These are phyloP conservation scores for Rhinocladiella mackenziei DNA, from an alignment of 2,329 filamentous ascomycete genomes.

Conservation along the genomic window DNA sequence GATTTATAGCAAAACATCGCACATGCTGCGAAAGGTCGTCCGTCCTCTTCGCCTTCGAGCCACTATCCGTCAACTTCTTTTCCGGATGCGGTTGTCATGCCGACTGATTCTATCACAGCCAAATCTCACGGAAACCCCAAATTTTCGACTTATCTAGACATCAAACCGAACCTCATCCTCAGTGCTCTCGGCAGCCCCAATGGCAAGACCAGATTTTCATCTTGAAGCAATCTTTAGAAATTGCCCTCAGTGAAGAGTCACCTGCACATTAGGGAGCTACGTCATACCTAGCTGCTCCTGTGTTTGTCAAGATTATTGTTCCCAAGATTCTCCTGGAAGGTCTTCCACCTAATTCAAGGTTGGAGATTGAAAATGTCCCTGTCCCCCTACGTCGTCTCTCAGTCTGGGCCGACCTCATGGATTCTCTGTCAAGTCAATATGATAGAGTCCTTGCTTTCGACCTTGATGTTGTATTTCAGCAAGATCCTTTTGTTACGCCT, in stretches of 20 bases:
- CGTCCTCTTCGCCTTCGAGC: neutral
- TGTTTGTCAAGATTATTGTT: conserved; percentile 43
- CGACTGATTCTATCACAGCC: no score
- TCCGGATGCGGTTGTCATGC: no score
- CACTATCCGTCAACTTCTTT: no score
- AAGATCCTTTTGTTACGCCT: conserved; percentile 10
- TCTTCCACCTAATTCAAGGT: conserved; percentile 44
- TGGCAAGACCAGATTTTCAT: conserved; percentile 14
- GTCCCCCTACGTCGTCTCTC: conserved; percentile 8
- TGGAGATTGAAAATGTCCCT: conserved; percentile 44
- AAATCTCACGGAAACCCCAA: no score
- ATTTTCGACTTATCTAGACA: no score
- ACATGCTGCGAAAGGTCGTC: neutral
- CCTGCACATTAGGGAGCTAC: conserved; percentile 2
- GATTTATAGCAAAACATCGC: conserved; percentile 1
- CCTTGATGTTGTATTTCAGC: conserved; percentile 13
- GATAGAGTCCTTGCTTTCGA: conserved; percentile 7
- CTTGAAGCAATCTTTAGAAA: conserved; percentile 13
- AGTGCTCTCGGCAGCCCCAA: conserved; percentile 7
- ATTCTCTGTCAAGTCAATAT: neutral
- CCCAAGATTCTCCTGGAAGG: conserved; percentile 43
- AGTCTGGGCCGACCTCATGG: conserved; percentile 9
- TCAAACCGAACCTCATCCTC: conserved; percentile 14
- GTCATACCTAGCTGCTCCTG: conserved; percentile 8
- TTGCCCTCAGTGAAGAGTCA: conserved; percentile 2